Evolutionary conservation across 148 eudicot species (phyloP).

Genomic region (Bassia scoparia): DNA sequence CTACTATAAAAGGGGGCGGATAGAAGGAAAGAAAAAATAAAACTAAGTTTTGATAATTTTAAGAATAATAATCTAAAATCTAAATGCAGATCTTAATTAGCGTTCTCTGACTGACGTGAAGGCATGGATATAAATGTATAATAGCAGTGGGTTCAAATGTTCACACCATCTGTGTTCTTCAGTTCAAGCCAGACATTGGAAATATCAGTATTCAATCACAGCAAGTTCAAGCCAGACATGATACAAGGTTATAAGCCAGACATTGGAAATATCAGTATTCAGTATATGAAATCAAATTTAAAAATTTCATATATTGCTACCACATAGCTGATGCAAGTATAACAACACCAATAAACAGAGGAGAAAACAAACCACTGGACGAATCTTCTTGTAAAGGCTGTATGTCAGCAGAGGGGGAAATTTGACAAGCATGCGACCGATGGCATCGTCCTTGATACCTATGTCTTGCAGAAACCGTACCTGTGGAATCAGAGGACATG

Average conservation of each 20-base stretch:
- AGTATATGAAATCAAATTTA: neutral
- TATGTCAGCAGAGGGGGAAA: conserved; percentile 84
- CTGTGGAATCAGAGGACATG: conserved; percentile 33
- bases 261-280: neutral
- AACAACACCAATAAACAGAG: conserved; percentile 13
- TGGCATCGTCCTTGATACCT: conserved; percentile 71
- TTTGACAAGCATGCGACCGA: conserved; percentile 76
- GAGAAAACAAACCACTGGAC: conserved; percentile 79
- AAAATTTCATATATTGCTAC: neutral
- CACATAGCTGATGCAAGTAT: conserved; percentile 7
- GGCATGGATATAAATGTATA: neutral
- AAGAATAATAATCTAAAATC: neutral
- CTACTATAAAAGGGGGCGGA: neutral
- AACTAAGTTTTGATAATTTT: neutral
- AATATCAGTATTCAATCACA: neutral
- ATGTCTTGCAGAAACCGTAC: conserved; percentile 82
- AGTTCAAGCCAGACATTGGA: neutral
- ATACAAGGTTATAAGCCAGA: too few species aligned
- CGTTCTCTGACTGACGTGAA: neutral
- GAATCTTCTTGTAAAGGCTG: conserved; percentile 93
- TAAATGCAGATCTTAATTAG: neutral
- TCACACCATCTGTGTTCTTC: neutral
- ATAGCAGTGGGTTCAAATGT: neutral
- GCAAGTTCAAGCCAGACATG: too few species aligned
- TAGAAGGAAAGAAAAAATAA: neutral